Evolutionary conservation across 306 rosid genomes (phyloP), one percentile per base, ranked within the genome.

Genomic region (Parietaria judaica): DNA sequence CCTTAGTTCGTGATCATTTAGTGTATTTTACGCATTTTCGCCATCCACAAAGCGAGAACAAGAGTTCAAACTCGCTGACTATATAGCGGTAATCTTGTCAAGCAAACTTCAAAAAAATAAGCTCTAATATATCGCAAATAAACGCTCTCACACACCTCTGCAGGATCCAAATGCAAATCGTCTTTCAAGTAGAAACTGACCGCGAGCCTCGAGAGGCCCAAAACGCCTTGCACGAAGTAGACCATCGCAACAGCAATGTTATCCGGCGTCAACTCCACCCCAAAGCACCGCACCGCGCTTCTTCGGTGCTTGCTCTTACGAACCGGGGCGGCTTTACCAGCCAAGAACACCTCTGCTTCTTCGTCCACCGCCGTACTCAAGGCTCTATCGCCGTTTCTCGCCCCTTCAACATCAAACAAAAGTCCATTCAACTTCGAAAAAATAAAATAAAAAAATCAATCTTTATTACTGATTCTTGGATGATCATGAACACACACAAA

Each of bases 211-310:
- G 99, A 89, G 63, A 92, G 99, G 66, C 90, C 96, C 50, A 92
- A 73, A 63, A 92, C 95, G 47, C 99, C 99, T 84, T 92, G 99
- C 75, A 92, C 99, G 80, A 92, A 92, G 75, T 92, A 92, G 14
- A 92, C 99, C 96, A 92, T 88, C 2, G 99, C 94, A 61, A 92
- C 86, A 43, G 99, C 96, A 60, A 82, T 68, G 70, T 81, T 88
- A 79, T 92, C 99, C 7, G 96, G 99, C 36, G 90, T 80, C 62
- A 92, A 73, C 14, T 92, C 88, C 17, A 88, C 86, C 68, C 96
- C 99, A 62, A 79, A 84, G 78, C 79, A 70, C 72, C 65, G 81
- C 15, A 78, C 66, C 63, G 41, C 37, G 63, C 83, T 64, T 58
- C 69, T 36, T 7, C 59, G 61, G 65, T 76, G 74, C 65, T 73